Evolutionary conservation across 257 asterid species (phyloP).

Genomic region (Solanum chiquidenum): DNA sequence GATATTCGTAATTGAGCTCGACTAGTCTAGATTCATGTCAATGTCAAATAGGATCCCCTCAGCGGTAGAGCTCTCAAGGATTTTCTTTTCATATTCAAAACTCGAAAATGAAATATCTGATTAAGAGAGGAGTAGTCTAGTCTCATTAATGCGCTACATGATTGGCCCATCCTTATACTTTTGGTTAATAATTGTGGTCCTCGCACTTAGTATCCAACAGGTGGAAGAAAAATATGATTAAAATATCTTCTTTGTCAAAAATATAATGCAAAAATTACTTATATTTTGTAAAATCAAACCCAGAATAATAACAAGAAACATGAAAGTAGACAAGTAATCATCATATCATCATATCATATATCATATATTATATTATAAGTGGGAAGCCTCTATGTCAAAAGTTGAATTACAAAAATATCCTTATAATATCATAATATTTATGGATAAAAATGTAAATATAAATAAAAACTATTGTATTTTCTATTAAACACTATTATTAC

Average conservation of each 20-base stretch:
- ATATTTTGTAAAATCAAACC: not conserved
- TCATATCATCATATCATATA: too few relatives aligned
- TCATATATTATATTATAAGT: too few relatives aligned
- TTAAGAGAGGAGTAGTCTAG: not conserved
- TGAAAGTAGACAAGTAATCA: not conserved
- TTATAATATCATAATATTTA: too few relatives aligned
- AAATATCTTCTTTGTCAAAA: not conserved
- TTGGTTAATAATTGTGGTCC: not conserved
- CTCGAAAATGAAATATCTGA: too few relatives aligned
- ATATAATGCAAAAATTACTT: not conserved
- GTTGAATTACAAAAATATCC: too few relatives aligned
- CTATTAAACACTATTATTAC: too few relatives aligned
- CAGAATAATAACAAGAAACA: not conserved
- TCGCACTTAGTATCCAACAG: not conserved
- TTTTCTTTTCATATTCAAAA: too few relatives aligned
- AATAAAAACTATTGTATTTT: too few relatives aligned
- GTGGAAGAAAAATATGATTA: not conserved
- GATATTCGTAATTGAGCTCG: rapidly evolving
- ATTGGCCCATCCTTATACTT: not conserved
- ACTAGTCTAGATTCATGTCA: too few relatives aligned
- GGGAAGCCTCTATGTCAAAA: too few relatives aligned
- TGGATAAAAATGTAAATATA: too few relatives aligned
- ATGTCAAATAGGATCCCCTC: not conserved
- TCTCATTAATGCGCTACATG: not conserved
- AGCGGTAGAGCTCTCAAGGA: not conserved